Percentiles rank a stretch among this genome's conserved stretches.
Evolutionary conservation across 257 asterid species (phyloP).

Genomic region (Fraxinus excelsior): DNA sequence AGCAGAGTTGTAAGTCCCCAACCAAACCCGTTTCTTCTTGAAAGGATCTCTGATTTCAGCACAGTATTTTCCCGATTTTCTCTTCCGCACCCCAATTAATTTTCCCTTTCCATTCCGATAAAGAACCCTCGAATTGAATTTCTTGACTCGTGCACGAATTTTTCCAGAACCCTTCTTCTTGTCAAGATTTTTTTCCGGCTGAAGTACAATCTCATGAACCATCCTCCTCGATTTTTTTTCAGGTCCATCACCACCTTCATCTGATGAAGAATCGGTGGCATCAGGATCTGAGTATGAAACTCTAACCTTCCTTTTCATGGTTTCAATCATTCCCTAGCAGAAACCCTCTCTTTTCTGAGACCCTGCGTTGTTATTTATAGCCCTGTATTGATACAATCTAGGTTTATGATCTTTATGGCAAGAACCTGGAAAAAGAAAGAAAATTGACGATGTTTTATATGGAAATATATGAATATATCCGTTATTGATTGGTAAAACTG

Average conservation of each 20-base stretch:
- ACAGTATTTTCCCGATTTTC: conserved; percentile 37
- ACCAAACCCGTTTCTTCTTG: conserved; percentile 38
- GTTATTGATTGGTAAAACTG: not conserved
- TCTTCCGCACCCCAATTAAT: conserved; percentile 33
- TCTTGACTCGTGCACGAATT: not conserved
- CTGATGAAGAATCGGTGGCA: conserved; percentile 64
- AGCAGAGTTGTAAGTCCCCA: conserved; percentile 44
- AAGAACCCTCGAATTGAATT: not conserved
- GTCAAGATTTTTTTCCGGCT: not conserved
- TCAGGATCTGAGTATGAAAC: conserved; percentile 50
- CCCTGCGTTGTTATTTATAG: not conserved
- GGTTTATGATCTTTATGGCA: not conserved
- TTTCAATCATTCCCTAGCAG: not conserved
- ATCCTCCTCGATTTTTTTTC: conserved; percentile 34
- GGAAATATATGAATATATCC: not conserved
- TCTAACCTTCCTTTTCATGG: conserved; percentile 27
- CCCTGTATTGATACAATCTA: not conserved
- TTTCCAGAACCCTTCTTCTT: not conserved
- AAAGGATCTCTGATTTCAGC: conserved; percentile 45
- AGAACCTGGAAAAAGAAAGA: not conserved
- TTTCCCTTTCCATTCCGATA: conserved; percentile 1
- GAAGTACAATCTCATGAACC: conserved; percentile 35
- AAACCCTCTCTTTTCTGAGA: not conserved
- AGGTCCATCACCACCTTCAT: conserved; percentile 28
- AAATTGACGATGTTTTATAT: not conserved